Evolutionary conservation across 768 basidiomycete genomes (phyloP), one percentile per base, ranked within the genome.

Genomic region (Calocybe cyanea): DNA sequence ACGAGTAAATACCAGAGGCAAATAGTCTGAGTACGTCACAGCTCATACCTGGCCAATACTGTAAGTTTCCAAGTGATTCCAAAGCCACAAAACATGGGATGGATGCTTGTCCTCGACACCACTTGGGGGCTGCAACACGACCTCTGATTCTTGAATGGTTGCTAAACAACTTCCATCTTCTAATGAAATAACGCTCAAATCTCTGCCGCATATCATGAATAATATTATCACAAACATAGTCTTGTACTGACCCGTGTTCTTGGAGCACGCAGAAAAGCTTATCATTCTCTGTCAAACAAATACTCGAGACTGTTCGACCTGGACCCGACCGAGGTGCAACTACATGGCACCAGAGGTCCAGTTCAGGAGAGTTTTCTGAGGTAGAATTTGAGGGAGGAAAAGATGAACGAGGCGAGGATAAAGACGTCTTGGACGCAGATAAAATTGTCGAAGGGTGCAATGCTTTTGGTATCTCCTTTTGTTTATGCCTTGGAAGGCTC

Each of bases 211-310:
- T 20, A 10, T 17, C 42, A 41, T 50, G 43, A 51, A 35, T 45
- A 41, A 24, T 30, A 48, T 34, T n/a, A 36, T 37, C 10, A 39
- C 21, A 37, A n/a, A 43, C 7, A 28, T 6, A 9, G 24, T 18
- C 15, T n/a, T 32, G 7, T 28, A 60, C 70, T 57, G 57, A 88
- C 88, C 88, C 89, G 33, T 76, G 71, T 53, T 78, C 72, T 41
- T 83, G 83, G 32, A 91, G 61, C 18, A 76, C 76, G 1, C 76
- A 65, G 20, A 87, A 46, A 38, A 76, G 59, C 8, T 63, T 49
- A 10, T 67, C 63, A 19, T 67, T 62, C n/a, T 72, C 64, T 10
- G 82, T 61, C 8, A 74, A 41, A 7, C 71, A 58, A 24, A 87
- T 58, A n/a, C 71, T 69, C 15, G 71, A 64, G 1, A 83, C 68